Evolutionary conservation across 768 basidiomycete genomes (phyloP).

Genomic region (Lanmaoa rubissima): DNA sequence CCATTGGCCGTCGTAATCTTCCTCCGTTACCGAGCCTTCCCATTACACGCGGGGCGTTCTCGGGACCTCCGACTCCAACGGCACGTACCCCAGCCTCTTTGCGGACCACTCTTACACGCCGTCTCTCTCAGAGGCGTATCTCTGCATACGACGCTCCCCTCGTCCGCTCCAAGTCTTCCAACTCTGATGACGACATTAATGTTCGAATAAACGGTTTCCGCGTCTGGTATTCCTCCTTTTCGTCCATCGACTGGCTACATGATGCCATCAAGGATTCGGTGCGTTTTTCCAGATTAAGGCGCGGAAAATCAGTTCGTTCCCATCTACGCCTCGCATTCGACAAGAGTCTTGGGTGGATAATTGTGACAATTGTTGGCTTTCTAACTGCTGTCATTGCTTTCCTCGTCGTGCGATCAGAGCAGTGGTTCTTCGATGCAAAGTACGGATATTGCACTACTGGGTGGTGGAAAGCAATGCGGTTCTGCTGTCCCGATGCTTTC

Average conservation of each 20-base stretch:
- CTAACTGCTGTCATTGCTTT: constrained; percentile 85
- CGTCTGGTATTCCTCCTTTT: constrained; percentile 83
- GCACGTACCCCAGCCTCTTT: constrained; percentile 34
- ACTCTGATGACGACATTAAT: constrained; percentile 47
- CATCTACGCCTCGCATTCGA: constrained; percentile 63
- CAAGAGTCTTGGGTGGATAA: constrained; percentile 82
- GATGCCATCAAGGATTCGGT: constrained; percentile 93
- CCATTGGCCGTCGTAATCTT: constrained; percentile 35
- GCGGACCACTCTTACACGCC: constrained; percentile 37
- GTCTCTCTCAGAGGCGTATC: constrained; percentile 55
- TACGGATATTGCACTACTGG: constrained; percentile 77
- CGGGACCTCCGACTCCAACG: constrained; percentile 37
- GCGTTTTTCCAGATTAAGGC: constrained; percentile 71
- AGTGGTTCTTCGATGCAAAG: constrained; percentile 89
- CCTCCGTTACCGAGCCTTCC: constrained; percentile 38
- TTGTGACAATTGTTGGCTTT: constrained; percentile 86
- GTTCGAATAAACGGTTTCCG: constrained; percentile 82
- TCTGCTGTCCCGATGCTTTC: constrained; percentile 65
- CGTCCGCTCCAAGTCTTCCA: constrained; percentile 32
- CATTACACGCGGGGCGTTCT: constrained; percentile 32
- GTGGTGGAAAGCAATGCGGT: constrained; percentile 74
- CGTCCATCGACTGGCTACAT: constrained; percentile 95
- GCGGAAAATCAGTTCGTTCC: constrained; percentile 67
- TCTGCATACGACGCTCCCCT: constrained; percentile 66
- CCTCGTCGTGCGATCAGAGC: constrained; percentile 80